A percentile compares a stretch with the other conserved stretches of the same genome.
These are phyloP conservation scores for Trichosporon sp. DNA, from an alignment of 1,284 basidiomycete species.

Conservation along the genomic window DNA sequence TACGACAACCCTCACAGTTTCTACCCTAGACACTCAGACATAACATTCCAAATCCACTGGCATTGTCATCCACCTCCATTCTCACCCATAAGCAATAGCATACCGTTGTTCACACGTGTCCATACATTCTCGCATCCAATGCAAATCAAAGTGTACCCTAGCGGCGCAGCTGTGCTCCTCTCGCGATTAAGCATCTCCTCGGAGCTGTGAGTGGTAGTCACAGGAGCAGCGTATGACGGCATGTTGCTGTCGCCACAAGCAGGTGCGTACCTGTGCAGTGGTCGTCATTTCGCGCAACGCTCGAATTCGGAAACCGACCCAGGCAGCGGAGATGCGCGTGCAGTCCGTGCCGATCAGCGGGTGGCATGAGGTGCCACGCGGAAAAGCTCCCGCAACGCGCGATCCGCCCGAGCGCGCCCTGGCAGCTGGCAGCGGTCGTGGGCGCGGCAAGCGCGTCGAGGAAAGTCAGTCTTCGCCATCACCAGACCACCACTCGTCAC, in stretches of 20 bases:
- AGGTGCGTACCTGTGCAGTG: background rate
- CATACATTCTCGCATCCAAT: slow-evolving; percentile 1
- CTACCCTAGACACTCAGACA: background rate
- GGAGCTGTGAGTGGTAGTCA: background rate
- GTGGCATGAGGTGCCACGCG: background rate
- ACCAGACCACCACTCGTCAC: background rate
- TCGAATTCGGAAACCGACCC: background rate
- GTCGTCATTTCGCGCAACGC: slow-evolving; percentile 4
- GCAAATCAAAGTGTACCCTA: background rate
- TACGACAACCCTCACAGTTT: background rate
- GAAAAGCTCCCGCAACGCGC: slow-evolving; percentile 2
- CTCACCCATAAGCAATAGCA: background rate
- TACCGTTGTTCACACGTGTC: background rate
- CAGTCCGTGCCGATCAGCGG: background rate
- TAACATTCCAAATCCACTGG: background rate
- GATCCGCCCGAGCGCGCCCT: background rate
- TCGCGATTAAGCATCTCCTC: background rate
- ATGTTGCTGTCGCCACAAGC: background rate
- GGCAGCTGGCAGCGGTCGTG: background rate
- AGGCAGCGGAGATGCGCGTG: background rate
- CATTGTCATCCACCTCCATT: background rate
- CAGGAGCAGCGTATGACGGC: background rate
- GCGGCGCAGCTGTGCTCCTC: background rate
- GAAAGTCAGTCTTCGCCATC: background rate
- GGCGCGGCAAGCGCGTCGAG: background rate